These are phyloP conservation scores for Ophiocordyceps camponoti-saundersi DNA, from an alignment of 2,329 filamentous ascomycete genomes.

Conservation along the genomic window DNA sequence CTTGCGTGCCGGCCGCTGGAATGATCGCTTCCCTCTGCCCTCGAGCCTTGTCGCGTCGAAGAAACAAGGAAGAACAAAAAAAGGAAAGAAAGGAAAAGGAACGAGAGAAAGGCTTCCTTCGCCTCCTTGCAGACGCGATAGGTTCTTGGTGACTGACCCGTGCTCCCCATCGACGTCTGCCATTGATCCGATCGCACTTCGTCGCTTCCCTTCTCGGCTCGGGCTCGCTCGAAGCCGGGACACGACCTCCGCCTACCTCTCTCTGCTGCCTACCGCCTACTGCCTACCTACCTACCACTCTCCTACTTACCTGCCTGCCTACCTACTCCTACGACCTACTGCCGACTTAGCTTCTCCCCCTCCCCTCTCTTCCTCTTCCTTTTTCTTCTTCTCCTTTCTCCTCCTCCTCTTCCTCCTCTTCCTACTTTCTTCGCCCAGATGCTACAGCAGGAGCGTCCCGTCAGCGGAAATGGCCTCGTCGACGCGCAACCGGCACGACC, in stretches of 20 bases:
- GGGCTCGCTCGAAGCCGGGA: too few species aligned
- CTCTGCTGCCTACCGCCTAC: too few species aligned
- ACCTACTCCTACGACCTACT: not conserved
- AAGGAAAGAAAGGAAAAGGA: too few species aligned
- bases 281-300: not conserved
- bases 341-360: not conserved
- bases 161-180: not conserved
- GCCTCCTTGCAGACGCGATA: too few species aligned
- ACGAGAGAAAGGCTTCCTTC: too few species aligned
- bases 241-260: too few species aligned
- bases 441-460: not conserved
- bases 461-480: conserved; percentile 14
- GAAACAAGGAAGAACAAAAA: too few species aligned
- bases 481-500: conserved; percentile 13
- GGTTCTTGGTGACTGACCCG: not conserved
- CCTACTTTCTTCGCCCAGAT: not conserved
- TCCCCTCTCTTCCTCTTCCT: not conserved
- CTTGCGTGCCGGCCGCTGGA: not conserved
- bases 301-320: not conserved
- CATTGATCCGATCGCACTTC: too few species aligned
- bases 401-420: not conserved
- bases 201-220: not conserved
- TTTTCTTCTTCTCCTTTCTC: not conserved
- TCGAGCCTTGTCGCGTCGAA: too few species aligned
- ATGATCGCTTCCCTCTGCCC: too few species aligned